Base-by-base conservation (phyloP, 148 eudicot species). In the Dianthus caryophyllus region DNA sequence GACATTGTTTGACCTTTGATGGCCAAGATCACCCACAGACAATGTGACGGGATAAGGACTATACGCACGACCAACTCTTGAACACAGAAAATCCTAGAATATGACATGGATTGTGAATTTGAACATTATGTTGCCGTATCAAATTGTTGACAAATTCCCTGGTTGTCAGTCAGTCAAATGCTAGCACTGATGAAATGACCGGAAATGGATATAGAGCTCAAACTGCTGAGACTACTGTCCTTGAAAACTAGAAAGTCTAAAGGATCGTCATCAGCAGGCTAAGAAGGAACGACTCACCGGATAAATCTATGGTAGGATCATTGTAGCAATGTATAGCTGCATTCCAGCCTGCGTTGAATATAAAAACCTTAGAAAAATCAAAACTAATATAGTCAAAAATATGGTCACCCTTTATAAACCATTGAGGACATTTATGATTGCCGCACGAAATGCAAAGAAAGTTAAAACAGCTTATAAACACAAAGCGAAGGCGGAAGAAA, bases 251-350 rank as follows among this genome's bases (percentile, higher is more conserved):
- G 9, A 38, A 9, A 5, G 14, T 54, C 39, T 11, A 16, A 54
- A 39, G 25, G 16, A 10, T 10, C 33, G 22, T 6, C 33, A 36
- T 6, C 30, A 15, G 16, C n/a, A 56, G 39, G 15, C 39, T 24
- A 17, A 1, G n/a, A n/a, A 68, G 25, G 47, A 13, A 21, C 10
- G 71, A 72, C 87, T 77, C 68, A 90, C 97, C 94, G 38, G 82
- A 76, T 62, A 78, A 79, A 82, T 85, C 89, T 53, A 80, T 71
- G 27, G 82, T 79, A 30, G 86, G 86, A 78, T 80, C 85, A 77
- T 81, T 79, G 39, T 64, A 79, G 54, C 85, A 78, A 75, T 73
- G 80, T 67, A 84, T 78, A 54, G 88, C 79, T 82, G 84, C 85
- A 55, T 77, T 71, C 94, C 94, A 90, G 59, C 97, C 97, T 90